These are phyloP conservation scores for Fusarium udum DNA, from an alignment of 2,329 filamentous ascomycete genomes.

Conservation along the genomic window DNA sequence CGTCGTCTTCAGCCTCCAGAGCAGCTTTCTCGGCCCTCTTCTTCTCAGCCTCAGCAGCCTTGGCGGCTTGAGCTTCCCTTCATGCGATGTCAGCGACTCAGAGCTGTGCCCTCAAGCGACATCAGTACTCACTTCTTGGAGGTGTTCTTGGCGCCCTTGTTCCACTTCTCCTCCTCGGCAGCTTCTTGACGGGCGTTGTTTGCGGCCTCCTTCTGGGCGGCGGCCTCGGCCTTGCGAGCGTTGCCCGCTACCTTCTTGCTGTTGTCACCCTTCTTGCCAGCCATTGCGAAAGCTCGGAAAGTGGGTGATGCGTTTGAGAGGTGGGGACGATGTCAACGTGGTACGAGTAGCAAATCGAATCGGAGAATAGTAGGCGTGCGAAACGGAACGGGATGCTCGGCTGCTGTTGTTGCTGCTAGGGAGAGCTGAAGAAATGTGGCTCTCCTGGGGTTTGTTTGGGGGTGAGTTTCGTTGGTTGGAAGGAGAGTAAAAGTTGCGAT, in stretches of 20 bases:
- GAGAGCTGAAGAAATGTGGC: constrained; percentile 4
- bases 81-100: constrained; percentile 12
- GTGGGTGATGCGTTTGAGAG: constrained; percentile 22
- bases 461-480: background rate
- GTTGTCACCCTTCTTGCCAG: constrained; percentile 79
- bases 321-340: constrained; percentile 10
- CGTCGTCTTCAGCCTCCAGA: constrained; percentile 84
- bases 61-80: constrained; percentile 58
- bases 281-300: constrained; percentile 61
- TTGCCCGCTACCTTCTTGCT: constrained; percentile 91
- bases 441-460: constrained; percentile 8
- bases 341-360: constrained; percentile 13
- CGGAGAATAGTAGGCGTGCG: constrained; percentile 4
- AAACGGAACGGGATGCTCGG: background rate
- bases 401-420: background rate
- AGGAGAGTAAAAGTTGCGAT: constrained; percentile 9
- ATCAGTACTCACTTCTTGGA: constrained; percentile 80
- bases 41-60: constrained; percentile 85
- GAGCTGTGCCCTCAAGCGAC: background rate
- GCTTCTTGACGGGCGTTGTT: constrained; percentile 72
- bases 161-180: constrained; percentile 80
- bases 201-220: constrained; percentile 79
- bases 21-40: constrained; percentile 95
- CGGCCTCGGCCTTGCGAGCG: constrained; percentile 90
- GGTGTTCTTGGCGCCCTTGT: constrained; percentile 83